Evolutionary conservation across 768 basidiomycete genomes (phyloP), one percentile per base, ranked within the genome.

Genomic region (Pulveroboletus sp.): DNA sequence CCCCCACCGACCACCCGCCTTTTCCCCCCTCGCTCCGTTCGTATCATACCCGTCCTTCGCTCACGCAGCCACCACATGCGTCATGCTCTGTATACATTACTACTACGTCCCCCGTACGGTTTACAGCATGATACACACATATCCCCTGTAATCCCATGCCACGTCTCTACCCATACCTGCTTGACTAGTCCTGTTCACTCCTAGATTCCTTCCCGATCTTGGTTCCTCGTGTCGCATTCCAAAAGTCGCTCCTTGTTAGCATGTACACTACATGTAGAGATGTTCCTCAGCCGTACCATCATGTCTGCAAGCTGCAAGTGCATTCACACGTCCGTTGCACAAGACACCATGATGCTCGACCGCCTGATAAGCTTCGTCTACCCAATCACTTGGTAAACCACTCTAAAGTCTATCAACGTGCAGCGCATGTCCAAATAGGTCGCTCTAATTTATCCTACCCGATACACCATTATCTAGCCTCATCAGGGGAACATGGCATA

Each of bases 371-470:
- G 26, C n/a, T 8, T 33, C 14, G 14, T 31, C 21, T 4, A 21
- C 21, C 21, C 21, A 4, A 21, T 4, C 21, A 4, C 21, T 21
- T 14, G 9, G 21, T 18, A 17, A 1, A 32, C 21, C 42, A 40
- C 30, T 32, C 39, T 43, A 39, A 48, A 43, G 17, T 31, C 35
- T 26, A 42, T 50, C 46, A 46, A 45, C 2, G 9, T 4, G 21
- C 21, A 21, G 21, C 21, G 21, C 21, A 35, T 35, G 15, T 24
- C 38, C 40, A 36, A 48, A 37, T 49, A 59, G 24, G 52, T 28
- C 27, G 18, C 41, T 55, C 55, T 60, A 63, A 50, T 49, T 55
- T 53, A 55, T 54, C 31, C 13, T 53, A 47, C 43, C 36, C 10
- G 8, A 38, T 50, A 49, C 48, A 49, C 28, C 39, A 44, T 37